phyloP scores from a whole-genome alignment of 2,329 filamentous ascomycete genomes.

The Epichloe bromicola region DNA sequence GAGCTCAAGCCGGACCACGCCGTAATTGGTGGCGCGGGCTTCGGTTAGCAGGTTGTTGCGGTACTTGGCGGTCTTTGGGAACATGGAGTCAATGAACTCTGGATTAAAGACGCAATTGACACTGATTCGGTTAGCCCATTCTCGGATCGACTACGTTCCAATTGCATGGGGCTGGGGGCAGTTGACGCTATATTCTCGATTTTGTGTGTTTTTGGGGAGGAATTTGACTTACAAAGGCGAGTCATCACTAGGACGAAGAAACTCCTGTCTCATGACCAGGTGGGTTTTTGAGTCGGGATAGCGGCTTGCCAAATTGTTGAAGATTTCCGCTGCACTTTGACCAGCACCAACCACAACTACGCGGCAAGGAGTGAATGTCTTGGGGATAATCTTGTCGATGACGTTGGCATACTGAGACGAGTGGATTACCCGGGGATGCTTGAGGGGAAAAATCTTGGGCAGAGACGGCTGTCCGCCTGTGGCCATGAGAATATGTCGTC shows the following conservation, averaged over 20 bases:
- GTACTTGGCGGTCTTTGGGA: conserved; percentile 47
- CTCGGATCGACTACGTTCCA: not conserved
- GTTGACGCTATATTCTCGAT: not conserved
- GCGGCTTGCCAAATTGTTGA: conserved; percentile 69
- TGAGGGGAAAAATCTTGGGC: conserved; percentile 54
- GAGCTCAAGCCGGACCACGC: conserved; percentile 80
- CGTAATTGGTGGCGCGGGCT: conserved; percentile 83
- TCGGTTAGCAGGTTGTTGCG: conserved; percentile 49
- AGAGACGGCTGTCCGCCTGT: conserved; percentile 53
- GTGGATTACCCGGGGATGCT: conserved; percentile 66
- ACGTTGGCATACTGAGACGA: conserved; percentile 71
- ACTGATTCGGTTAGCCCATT: conserved; percentile 26
- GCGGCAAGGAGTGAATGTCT: conserved; percentile 45
- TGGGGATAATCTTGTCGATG: conserved; percentile 45
- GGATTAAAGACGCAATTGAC: conserved; percentile 97
- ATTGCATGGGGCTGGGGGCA: not conserved
- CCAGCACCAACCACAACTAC: conserved; percentile 81
- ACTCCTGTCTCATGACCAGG: conserved; percentile 70
- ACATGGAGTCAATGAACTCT: conserved; percentile 66
- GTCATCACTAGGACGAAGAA: conserved; percentile 83
- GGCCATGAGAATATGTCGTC: conserved; percentile 52
- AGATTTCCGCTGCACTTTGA: conserved; percentile 91
- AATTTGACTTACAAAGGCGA: conserved; percentile 67
- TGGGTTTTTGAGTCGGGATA: conserved; percentile 72
- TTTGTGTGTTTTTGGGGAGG: not conserved